Evolutionary conservation across 2,329 filamentous ascomycete species (phyloP), one percentile per base, ranked within the genome.

Genomic region (Ceratocystis cubensis): DNA sequence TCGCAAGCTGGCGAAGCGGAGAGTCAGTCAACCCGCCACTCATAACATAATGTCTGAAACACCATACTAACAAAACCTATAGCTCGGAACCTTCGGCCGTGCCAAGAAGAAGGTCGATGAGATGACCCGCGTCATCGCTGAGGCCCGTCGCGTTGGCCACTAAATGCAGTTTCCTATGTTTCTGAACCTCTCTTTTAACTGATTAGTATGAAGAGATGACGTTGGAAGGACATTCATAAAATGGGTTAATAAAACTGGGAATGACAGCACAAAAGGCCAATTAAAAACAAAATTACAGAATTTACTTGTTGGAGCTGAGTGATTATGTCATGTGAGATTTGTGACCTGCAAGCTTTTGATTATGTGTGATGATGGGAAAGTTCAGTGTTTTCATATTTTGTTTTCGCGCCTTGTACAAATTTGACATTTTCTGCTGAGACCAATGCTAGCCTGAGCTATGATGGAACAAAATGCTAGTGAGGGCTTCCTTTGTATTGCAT

Each of bases 91-190:
- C 75, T 97, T 97, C 81, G 89, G 90, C 77, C 93, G 94, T 80
- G 93, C 93, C 77, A 99, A 99, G 93, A 88, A 85, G 79, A 99
- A 99, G 93, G 94, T 99, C 74, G 94, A 99, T 79, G 93, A 97
- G 84, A 91, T 99, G 82, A 90, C 91, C 82, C 87, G 90, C 76
- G 89, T 99, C 80, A 99, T 99, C 78, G 91, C 93, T 76, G 94
- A 97, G 84, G 88, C 92, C 78, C 92, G 93, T 81, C 80, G 82
- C 74, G 76, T 78, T 71, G 80, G 75, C 73, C 82, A 85, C 79
- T 85, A 84, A 84, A 77, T 70, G 65, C 68, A 50, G 61, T 64
- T 59, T 64, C 65, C 61, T 59, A 44, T 20, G 7, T 56, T 67
- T 30, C 48, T 64, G 25, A 64, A 64, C 33, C 33, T 53, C 28